Evolutionary conservation across 225 moss, liverwort and hornwort genomes (phyloP).

Genomic region (Rhytidiadelphus loreus): DNA sequence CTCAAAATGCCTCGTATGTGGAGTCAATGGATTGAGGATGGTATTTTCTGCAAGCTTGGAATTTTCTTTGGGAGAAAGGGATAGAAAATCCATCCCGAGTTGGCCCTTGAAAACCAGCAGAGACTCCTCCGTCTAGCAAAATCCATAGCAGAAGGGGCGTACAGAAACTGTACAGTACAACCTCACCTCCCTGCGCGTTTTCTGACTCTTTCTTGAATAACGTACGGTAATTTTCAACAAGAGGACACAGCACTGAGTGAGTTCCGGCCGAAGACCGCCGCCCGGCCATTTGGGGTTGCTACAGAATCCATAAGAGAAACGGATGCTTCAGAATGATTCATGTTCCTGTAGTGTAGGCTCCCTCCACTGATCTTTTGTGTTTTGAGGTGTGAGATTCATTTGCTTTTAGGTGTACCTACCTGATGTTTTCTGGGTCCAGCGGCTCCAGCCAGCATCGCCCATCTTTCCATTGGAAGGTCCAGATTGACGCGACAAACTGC

Average conservation of each 20-base stretch:
- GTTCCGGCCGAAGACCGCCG: not conserved
- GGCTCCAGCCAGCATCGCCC: not conserved
- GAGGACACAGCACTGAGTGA: not conserved
- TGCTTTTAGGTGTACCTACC: not conserved
- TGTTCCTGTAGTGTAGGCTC: too few relatives aligned
- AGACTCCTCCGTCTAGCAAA: too few relatives aligned
- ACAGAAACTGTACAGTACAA: too few relatives aligned
- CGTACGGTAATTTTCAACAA: not conserved
- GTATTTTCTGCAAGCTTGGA: not conserved
- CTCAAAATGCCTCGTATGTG: not conserved
- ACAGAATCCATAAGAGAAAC: too few relatives aligned
- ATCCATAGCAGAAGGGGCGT: not conserved
- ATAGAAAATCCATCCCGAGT: not conserved
- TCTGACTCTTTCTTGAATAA: not conserved
- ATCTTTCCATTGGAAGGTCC: not conserved
- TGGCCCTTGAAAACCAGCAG: too few relatives aligned
- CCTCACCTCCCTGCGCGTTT: not conserved
- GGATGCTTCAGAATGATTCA: too few relatives aligned
- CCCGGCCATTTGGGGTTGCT: not conserved
- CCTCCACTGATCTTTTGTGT: not conserved
- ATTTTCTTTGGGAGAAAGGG: not conserved
- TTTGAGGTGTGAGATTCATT: not conserved
- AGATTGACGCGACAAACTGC: not conserved
- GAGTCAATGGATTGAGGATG: not conserved
- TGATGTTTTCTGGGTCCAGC: not conserved